These are phyloP conservation scores for Blastobotrys indianensis DNA, from an alignment of 1,139 yeast genomes.

Conservation along the genomic window DNA sequence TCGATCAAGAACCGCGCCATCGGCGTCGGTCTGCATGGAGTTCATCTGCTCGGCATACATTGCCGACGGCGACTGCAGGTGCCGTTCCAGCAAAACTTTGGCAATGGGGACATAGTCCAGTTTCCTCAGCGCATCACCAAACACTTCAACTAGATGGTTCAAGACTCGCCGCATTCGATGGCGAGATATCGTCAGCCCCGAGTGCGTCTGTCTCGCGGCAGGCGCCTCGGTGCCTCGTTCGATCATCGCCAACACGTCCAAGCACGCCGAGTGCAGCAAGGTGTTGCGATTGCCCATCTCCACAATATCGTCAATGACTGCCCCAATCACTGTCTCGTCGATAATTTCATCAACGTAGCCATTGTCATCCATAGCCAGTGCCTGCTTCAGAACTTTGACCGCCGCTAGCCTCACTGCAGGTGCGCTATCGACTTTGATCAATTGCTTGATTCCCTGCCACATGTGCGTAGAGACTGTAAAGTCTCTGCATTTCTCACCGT, in stretches of 20 bases:
- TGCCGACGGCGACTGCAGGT: slow-evolving; percentile 7
- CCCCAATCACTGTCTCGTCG: slow-evolving; percentile 44
- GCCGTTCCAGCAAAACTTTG: slow-evolving; percentile 9
- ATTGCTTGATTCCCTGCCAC: slow-evolving; percentile 46
- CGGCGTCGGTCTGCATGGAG: slow-evolving; percentile 10
- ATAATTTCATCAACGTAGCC: slow-evolving; percentile 53
- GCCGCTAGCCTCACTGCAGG: slow-evolving; percentile 60
- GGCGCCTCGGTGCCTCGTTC: slow-evolving; percentile 10
- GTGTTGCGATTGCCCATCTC: slow-evolving; percentile 52
- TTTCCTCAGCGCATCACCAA: slow-evolving; percentile 38
- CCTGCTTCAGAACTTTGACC: slow-evolving; percentile 27
- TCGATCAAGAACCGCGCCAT: slow-evolving; percentile 2
- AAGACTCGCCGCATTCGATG: slow-evolving; percentile 46
- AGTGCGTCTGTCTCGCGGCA: background rate
- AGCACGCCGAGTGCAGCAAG: slow-evolving; percentile 67
- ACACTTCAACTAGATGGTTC: slow-evolving; percentile 44
- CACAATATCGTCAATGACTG: slow-evolving; percentile 44
- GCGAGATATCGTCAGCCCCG: slow-evolving; percentile 19
- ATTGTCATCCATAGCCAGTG: slow-evolving; percentile 43
- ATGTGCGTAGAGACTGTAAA: slow-evolving; percentile 56
- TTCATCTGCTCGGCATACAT: slow-evolving; percentile 12
- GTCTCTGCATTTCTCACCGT: slow-evolving; percentile 48
- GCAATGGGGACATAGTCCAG: slow-evolving; percentile 26
- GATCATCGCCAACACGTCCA: slow-evolving; percentile 60
- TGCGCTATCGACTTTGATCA: slow-evolving; percentile 34